Percentiles rank a stretch among this genome's conserved stretches.
These are phyloP conservation scores for Phytophthora capsici DNA, from an alignment of 352 stramenopile species.

Conservation along the genomic window DNA sequence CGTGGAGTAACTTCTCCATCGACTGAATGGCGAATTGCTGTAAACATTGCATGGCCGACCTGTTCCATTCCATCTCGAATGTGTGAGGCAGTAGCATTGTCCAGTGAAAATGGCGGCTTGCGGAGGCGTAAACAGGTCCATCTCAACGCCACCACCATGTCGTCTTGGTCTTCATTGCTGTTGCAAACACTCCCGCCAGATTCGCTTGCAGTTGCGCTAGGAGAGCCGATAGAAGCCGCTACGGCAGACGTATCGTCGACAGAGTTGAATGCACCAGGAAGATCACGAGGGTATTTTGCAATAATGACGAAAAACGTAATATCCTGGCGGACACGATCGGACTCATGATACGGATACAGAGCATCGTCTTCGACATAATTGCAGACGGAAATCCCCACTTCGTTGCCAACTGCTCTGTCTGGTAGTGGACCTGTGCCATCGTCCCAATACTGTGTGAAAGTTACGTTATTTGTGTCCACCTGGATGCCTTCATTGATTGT, in stretches of 20 bases:
- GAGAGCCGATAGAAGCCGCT: neutral
- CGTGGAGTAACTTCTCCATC: conserved; percentile 1
- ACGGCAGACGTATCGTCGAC: neutral
- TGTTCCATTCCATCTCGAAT: conserved; percentile 34
- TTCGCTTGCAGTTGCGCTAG: conserved; percentile 2
- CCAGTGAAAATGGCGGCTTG: conserved; percentile 29
- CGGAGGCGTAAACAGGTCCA: conserved; percentile 51
- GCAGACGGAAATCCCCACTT: conserved; percentile 43
- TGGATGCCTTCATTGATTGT: conserved; percentile 27
- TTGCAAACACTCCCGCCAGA: neutral
- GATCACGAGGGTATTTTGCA: conserved; percentile 18
- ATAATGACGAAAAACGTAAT: conserved; percentile 51
- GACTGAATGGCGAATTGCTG: conserved; percentile 29
- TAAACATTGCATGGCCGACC: conserved; percentile 33
- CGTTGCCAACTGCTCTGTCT: conserved; percentile 16
- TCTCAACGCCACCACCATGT: conserved; percentile 35
- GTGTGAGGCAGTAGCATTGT: conserved; percentile 16
- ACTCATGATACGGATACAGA: conserved; percentile 49
- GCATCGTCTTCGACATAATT: conserved; percentile 59
- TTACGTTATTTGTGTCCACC: conserved; percentile 51
- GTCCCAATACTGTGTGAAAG: conserved; percentile 40
- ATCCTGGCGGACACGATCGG: conserved; percentile 51
- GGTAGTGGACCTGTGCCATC: conserved; percentile 21
- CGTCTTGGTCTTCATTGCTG: conserved; percentile 4
- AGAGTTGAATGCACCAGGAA: conserved; percentile 6